Evolutionary conservation across 1,284 basidiomycete genomes (phyloP).

Genomic region (Cystobasidium pallidum): DNA sequence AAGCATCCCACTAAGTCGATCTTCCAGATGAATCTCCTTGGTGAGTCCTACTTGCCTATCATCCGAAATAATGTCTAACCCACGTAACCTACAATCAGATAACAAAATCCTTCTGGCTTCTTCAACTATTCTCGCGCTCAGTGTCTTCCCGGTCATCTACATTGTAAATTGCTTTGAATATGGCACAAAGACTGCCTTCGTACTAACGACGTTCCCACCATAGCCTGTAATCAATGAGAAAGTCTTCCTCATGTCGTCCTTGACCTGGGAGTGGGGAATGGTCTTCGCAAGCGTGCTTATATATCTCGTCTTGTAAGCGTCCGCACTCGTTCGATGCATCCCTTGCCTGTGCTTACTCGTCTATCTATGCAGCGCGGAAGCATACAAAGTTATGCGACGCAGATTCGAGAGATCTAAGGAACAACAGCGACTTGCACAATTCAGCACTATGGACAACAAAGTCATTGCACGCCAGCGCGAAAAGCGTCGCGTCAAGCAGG

Average conservation of each 20-base stretch:
- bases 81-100: conserved; percentile 48
- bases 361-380: conserved; percentile 30
- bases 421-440: conserved; percentile 17
- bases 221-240: conserved; percentile 54
- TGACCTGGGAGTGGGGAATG: conserved; percentile 56
- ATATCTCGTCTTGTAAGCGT: conserved; percentile 41
- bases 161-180: conserved; percentile 52
- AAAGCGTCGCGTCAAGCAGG: conserved; percentile 13
- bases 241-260: conserved; percentile 55
- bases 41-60: neutral
- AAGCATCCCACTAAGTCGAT: conserved; percentile 57
- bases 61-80: neutral
- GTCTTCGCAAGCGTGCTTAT: conserved; percentile 52
- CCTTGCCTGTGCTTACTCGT: too few species aligned
- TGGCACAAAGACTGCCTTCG: neutral
- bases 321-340: too few species aligned
- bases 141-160: conserved; percentile 63
- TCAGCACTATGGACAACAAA: conserved; percentile 31
- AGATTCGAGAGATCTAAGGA: conserved; percentile 43
- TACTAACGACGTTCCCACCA: neutral
- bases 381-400: conserved; percentile 54
- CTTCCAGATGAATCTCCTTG: conserved; percentile 62
- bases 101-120: conserved; percentile 65
- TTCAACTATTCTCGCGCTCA: conserved; percentile 61
- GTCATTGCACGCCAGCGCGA: conserved; percentile 29